phyloP scores from a whole-genome alignment of 108 stramenopile genomes.

The Mediolabrus comicus region DNA sequence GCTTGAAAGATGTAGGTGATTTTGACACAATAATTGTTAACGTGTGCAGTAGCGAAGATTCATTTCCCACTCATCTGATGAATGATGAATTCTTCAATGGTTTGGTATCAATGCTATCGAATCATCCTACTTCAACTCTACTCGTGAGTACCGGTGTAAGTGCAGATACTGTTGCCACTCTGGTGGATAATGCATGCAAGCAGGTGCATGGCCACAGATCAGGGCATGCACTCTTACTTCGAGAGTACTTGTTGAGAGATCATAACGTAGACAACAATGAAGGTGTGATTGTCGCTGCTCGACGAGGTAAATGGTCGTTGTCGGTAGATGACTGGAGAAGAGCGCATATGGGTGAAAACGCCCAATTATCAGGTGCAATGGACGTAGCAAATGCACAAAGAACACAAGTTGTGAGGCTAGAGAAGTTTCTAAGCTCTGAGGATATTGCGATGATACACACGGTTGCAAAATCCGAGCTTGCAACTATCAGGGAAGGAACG shows the following conservation, averaged over 20 bases:
- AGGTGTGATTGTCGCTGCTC: conserved; percentile 23
- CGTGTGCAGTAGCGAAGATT: conserved; percentile 17
- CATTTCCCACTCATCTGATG: conserved; percentile 10
- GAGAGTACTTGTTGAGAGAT: conserved; percentile 22
- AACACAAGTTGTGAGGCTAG: conserved; percentile 22
- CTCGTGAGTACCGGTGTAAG: conserved; percentile 18
- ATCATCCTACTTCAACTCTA: conserved; percentile 23
- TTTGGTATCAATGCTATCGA: conserved; percentile 10
- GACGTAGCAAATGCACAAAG: conserved; percentile 16
- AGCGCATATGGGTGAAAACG: conserved; percentile 12
- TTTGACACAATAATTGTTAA: conserved; percentile 28
- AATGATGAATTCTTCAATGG: conserved; percentile 10
- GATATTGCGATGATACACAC: conserved; percentile 22
- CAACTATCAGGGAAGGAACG: not conserved
- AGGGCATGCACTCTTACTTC: conserved; percentile 17
- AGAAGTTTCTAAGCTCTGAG: conserved; percentile 15
- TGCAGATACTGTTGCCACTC: not conserved
- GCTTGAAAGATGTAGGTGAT: not conserved
- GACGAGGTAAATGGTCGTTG: conserved; percentile 21
- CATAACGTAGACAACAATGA: conserved; percentile 3
- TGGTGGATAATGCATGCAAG: conserved; percentile 10
- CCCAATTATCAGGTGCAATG: conserved; percentile 17
- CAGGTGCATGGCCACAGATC: conserved; percentile 8
- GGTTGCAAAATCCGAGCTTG: conserved; percentile 10
- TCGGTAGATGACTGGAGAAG: conserved; percentile 22